Evolutionary conservation across 352 stramenopile species (phyloP).

Genomic region (Phytophthora tentaculata): DNA sequence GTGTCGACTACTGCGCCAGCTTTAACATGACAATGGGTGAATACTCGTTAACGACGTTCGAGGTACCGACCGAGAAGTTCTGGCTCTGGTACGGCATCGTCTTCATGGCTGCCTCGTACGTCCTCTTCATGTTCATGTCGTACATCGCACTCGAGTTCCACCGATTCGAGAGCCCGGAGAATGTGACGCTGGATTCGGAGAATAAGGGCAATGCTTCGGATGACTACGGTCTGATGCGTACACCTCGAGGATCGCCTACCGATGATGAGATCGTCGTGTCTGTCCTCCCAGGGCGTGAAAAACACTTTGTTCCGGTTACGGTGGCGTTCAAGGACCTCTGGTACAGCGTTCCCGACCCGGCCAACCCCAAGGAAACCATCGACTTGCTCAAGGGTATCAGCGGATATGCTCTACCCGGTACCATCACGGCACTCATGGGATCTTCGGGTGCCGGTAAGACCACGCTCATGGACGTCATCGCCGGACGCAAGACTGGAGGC

Average conservation of each 20-base stretch:
- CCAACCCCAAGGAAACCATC: slow-evolving; percentile 9
- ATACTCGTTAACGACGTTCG: slow-evolving; percentile 21
- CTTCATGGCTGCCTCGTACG: slow-evolving; percentile 14
- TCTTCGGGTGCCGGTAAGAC: slow-evolving; percentile 14
- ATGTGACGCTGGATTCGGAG: slow-evolving; percentile 13
- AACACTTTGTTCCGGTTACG: slow-evolving; percentile 3
- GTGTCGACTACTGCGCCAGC: slow-evolving; percentile 15
- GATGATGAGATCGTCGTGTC: background rate
- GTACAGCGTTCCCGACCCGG: slow-evolving; percentile 7
- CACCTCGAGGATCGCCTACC: slow-evolving; percentile 1
- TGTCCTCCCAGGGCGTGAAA: background rate
- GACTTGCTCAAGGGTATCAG: slow-evolving; percentile 13
- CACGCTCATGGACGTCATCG: slow-evolving; percentile 12
- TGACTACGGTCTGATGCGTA: slow-evolving; percentile 12
- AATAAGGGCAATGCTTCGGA: background rate
- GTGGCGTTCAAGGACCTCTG: slow-evolving; percentile 7
- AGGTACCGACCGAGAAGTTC: slow-evolving; percentile 19
- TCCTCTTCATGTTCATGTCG: slow-evolving; percentile 34
- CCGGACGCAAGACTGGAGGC: slow-evolving; percentile 6
- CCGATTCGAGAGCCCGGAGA: slow-evolving; percentile 20
- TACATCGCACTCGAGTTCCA: slow-evolving; percentile 24
- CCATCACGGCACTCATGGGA: slow-evolving; percentile 10
- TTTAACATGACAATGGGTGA: slow-evolving; percentile 26
- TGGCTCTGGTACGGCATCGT: slow-evolving; percentile 29
- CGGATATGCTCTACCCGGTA: slow-evolving; percentile 8